Evolutionary conservation across 2,329 filamentous ascomycete genomes (phyloP).

Genomic region (Monosporascus sp.): DNA sequence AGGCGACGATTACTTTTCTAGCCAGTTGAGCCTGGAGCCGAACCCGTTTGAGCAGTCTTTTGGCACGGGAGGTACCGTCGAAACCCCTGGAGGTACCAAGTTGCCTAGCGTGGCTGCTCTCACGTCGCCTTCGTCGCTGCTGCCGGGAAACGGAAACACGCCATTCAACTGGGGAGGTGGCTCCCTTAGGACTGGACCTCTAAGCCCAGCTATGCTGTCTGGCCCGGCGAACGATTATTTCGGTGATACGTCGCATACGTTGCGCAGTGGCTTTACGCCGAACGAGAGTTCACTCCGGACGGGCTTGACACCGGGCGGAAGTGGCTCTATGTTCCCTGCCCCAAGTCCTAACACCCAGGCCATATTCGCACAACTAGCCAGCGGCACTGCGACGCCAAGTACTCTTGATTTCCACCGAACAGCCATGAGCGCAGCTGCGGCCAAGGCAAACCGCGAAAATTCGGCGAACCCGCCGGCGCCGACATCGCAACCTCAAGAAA

Average conservation of each 20-base stretch:
- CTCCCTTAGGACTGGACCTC: conserved; percentile 82
- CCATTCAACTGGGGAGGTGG: conserved; percentile 76
- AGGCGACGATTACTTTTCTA: conserved; percentile 63
- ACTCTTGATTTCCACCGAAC: conserved; percentile 94
- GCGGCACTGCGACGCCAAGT: conserved; percentile 78
- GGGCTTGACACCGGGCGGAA: conserved; percentile 87
- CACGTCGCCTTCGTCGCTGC: conserved; percentile 79
- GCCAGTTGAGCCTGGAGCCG: conserved; percentile 70
- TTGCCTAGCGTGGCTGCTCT: conserved; percentile 85
- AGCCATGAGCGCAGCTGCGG: conserved; percentile 72
- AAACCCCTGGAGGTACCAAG: conserved; percentile 78
- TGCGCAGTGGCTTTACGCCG: conserved; percentile 84
- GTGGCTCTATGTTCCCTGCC: conserved; percentile 94
- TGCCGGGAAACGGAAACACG: conserved; percentile 67
- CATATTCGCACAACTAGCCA: conserved; percentile 72
- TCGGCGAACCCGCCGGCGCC: conserved; percentile 27
- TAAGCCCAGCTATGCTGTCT: conserved; percentile 96
- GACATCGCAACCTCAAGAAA: conserved; percentile 52
- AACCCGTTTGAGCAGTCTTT: conserved; percentile 98
- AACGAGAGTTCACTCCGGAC: conserved; percentile 94
- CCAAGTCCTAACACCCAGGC: conserved; percentile 83
- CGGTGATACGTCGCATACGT: conserved; percentile 63
- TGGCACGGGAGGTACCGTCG: conserved; percentile 54
- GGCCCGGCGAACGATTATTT: conserved; percentile 86
- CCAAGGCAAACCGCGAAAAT: conserved; percentile 46